Evolutionary conservation across 1,139 yeast species (phyloP).

Genomic region (Candida albicans): DNA sequence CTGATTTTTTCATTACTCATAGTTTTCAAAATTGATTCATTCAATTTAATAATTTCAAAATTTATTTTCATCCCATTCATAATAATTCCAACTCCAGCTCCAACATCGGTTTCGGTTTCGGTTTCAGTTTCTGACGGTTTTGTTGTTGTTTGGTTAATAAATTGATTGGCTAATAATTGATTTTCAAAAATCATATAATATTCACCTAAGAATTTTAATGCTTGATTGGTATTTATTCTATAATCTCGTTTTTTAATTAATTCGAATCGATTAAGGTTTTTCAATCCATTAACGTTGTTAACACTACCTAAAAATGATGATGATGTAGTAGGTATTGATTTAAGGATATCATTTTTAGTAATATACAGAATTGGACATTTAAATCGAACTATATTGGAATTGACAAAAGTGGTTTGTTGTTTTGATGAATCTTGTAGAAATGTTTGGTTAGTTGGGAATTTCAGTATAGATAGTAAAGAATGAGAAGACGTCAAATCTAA

Average conservation of each 20-base stretch:
- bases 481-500: background rate
- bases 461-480: background rate
- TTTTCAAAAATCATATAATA: constrained; percentile 54
- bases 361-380: constrained; percentile 38
- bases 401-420: no score
- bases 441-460: constrained; percentile 10
- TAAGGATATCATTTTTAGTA: constrained; percentile 37
- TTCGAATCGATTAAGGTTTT: constrained; percentile 18
- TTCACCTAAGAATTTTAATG: constrained; percentile 43
- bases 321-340: constrained; percentile 31
- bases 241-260: constrained; percentile 44
- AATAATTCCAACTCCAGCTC: constrained; percentile 41
- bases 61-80: constrained; percentile 52
- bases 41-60: constrained; percentile 41
- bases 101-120: no score
- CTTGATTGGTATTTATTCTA: constrained; percentile 26
- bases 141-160: constrained; percentile 50
- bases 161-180: constrained; percentile 50
- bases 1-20: constrained; percentile 2
- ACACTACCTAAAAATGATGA: constrained; percentile 22
- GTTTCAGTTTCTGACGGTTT: no score
- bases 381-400: constrained; percentile 36
- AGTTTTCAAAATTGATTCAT: constrained; percentile 27
- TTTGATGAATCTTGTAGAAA: constrained; percentile 8
- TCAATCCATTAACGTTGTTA: background rate